Conservation (phyloP, 306 rosid genomes). For the Argentina anserina region DNA sequence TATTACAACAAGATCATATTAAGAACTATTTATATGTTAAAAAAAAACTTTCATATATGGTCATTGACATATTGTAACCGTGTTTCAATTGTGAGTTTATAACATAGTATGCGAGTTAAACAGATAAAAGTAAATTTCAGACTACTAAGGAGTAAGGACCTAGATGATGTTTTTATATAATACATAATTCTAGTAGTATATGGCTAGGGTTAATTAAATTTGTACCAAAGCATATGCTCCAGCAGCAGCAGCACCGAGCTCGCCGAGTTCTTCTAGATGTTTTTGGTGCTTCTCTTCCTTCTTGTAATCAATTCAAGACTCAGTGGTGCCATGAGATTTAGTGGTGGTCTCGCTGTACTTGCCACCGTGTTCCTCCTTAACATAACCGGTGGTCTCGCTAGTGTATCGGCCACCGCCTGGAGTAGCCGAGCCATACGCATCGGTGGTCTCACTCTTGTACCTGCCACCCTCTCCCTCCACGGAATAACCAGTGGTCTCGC, state of each 20-base stretch:
- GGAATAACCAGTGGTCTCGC: not conserved
- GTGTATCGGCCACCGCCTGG: slow-evolving; percentile 5
- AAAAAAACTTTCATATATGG: too few relatives aligned
- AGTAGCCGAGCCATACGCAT: not conserved
- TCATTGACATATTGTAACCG: too few relatives aligned
- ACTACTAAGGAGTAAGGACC: too few relatives aligned
- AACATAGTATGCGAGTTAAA: too few relatives aligned
- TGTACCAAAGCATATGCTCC: slow-evolving; percentile 72
- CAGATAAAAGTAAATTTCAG: too few relatives aligned
- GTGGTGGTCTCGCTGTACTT: slow-evolving; percentile 10
- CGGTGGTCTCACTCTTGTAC: not conserved
- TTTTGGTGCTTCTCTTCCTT: slow-evolving; percentile 76
- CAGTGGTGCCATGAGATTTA: not conserved
- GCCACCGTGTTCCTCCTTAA: not conserved
- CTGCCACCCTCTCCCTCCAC: not conserved
- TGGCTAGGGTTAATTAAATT: not conserved
- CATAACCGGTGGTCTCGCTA: not conserved
- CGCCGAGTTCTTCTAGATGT: slow-evolving; percentile 48
- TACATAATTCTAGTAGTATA: too few relatives aligned
- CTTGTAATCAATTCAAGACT: slow-evolving; percentile 37
- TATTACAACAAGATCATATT: too few relatives aligned
- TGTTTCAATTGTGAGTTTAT: too few relatives aligned
- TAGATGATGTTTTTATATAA: too few relatives aligned
- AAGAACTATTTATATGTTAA: too few relatives aligned
- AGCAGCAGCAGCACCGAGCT: slow-evolving; percentile 45